Conservation (phyloP, 257 asterid species). For the Gentiana straminea region DNA sequence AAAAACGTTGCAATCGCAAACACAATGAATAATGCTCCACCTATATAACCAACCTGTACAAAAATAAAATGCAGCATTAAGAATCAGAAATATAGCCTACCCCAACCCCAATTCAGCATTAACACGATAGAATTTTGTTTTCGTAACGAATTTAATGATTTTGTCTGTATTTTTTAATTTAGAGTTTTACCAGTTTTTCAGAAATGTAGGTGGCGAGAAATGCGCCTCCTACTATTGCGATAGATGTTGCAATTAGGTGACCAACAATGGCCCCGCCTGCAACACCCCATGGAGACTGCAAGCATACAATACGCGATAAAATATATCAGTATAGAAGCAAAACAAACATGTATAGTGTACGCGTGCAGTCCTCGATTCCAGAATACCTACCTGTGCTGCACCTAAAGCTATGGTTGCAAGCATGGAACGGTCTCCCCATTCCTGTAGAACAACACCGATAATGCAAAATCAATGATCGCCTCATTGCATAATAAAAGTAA, state of each 20-base stretch:
- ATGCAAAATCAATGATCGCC: background rate
- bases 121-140: no score
- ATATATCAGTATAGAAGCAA: background rate
- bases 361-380: background rate
- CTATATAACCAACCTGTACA: constrained; percentile 79
- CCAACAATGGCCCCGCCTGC: constrained; percentile 94
- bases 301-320: constrained; percentile 1
- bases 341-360: background rate
- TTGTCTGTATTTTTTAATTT: no score
- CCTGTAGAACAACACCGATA: constrained; percentile 25
- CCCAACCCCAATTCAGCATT: no score
- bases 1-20: constrained; percentile 84
- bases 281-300: constrained; percentile 96
- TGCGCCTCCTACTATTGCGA: constrained; percentile 91
- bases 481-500: background rate
- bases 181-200: constrained; percentile 66
- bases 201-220: constrained; percentile 88
- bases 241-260: constrained; percentile 69
- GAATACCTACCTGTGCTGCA: constrained; percentile 77
- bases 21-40: constrained; percentile 67
- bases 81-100: constrained; percentile 3
- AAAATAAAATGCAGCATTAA: constrained; percentile 6
- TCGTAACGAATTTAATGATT: no score
- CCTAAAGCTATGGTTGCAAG: constrained; percentile 97
- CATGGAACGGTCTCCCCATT: constrained; percentile 99